Evolutionary conservation across 192 early-diverging fungal species (phyloP).

Genomic region (Coemansia javaensis): DNA sequence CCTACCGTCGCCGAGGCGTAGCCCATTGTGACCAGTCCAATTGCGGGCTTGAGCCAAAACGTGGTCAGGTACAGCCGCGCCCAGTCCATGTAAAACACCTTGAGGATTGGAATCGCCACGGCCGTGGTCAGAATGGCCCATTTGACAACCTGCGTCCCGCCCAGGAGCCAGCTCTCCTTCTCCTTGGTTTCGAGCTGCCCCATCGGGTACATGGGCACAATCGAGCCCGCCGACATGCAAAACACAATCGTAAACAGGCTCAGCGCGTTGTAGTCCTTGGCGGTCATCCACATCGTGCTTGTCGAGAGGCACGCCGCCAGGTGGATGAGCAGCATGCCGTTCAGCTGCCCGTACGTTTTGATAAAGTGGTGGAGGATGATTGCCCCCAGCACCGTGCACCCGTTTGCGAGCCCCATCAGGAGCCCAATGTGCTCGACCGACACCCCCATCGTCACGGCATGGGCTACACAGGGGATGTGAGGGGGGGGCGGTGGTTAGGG

Average conservation of each 20-base stretch:
- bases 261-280: conserved; percentile 28
- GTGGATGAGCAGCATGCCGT: conserved; percentile 47
- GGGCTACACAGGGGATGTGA: too few relatives aligned
- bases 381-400: conserved; percentile 36
- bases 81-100: conserved; percentile 50
- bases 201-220: conserved; percentile 49
- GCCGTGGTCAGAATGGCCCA: conserved; percentile 45
- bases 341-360: conserved; percentile 39
- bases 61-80: conserved; percentile 26
- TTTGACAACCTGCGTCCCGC: conserved; percentile 39
- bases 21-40: conserved; percentile 21
- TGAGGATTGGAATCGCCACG: conserved; percentile 40
- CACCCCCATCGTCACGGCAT: conserved; percentile 34
- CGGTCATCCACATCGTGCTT: conserved; percentile 22
- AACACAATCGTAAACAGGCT: conserved; percentile 33
- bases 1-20: conserved; percentile 37
- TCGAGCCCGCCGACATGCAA: conserved; percentile 40
- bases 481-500: too few relatives aligned
- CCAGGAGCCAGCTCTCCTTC: conserved; percentile 44
- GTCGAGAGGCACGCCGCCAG: conserved; percentile 19
- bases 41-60: conserved; percentile 34
- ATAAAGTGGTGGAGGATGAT: conserved; percentile 47
- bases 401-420: conserved; percentile 39
- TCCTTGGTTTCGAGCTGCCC: conserved; percentile 39
- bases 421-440: conserved; percentile 48